Conservation (phyloP, 805 yeast species). For the Metschnikowia lunata region DNA sequence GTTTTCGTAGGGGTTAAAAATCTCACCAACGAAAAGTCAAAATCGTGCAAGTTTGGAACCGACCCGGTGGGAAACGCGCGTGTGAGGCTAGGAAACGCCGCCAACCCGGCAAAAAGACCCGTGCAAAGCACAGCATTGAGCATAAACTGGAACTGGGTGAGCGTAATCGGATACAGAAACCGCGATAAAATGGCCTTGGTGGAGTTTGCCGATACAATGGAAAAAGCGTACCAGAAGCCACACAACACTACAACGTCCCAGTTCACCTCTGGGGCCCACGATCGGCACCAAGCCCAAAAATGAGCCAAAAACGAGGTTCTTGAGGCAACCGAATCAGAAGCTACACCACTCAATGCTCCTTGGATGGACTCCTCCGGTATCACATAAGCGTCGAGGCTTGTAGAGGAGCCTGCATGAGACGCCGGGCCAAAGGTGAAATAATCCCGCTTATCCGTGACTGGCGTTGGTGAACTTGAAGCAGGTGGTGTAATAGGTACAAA, state of each 20-base stretch:
- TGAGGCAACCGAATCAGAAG: neutral
- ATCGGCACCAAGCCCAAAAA: slow-evolving; percentile 2
- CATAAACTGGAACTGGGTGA: slow-evolving; percentile 83
- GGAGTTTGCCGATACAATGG: slow-evolving; percentile 77
- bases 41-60: slow-evolving; percentile 18
- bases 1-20: slow-evolving; percentile 53
- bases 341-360: neutral
- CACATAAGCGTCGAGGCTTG: slow-evolving; percentile 11
- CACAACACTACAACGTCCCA: slow-evolving; percentile 43
- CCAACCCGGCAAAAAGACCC: slow-evolving; percentile 35
- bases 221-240: slow-evolving; percentile 70
- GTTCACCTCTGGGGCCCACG: slow-evolving; percentile 11
- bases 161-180: slow-evolving; percentile 78
- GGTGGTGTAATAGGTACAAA: slow-evolving; percentile 31
- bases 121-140: slow-evolving; percentile 64
- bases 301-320: neutral
- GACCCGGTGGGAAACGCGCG: slow-evolving; percentile 15
- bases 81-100: slow-evolving; percentile 22
- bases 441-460: slow-evolving; percentile 21
- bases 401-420: slow-evolving; percentile 11
- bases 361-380: slow-evolving; percentile 2
- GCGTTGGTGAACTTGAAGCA: slow-evolving; percentile 28
- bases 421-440: slow-evolving; percentile 9
- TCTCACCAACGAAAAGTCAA: slow-evolving; percentile 24
- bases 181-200: slow-evolving; percentile 69